phyloP scores from a whole-genome alignment of 371 early-diverging fungal species.

The Syncephalastrum monosporum region DNA sequence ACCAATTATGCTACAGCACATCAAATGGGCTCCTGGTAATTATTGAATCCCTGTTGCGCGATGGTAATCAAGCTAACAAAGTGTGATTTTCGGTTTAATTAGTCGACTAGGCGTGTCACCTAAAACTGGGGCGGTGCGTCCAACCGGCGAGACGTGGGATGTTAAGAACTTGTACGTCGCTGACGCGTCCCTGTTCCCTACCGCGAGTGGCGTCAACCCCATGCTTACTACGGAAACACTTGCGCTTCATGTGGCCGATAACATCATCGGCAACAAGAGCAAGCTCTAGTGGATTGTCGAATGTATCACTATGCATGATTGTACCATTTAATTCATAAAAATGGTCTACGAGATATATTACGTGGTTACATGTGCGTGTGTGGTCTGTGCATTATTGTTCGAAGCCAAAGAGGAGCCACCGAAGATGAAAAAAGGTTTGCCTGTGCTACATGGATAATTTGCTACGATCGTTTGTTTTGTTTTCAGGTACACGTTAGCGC shows the following conservation, averaged over 20 bases:
- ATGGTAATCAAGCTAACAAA: not conserved
- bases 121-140: conserved; percentile 51
- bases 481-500: no score
- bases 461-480: no score
- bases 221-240: conserved; percentile 61
- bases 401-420: no score
- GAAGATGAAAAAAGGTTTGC: no score
- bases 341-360: no score
- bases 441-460: no score
- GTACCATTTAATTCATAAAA: no score
- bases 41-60: not conserved
- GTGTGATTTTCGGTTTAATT: not conserved
- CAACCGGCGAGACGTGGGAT: conserved; percentile 72
- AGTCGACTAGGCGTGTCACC: conserved; percentile 65
- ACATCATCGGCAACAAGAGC: conserved; percentile 7
- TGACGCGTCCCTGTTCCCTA: conserved; percentile 70
- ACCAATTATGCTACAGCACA: conserved; percentile 39
- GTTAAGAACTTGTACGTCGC: conserved; percentile 66
- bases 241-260: conserved; percentile 36
- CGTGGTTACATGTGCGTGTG: no score
- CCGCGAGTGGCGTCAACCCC: conserved; percentile 71
- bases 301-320: no score
- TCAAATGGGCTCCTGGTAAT: conserved; percentile 63
- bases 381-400: no score
- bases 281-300: not conserved